These are phyloP conservation scores for Globisporangium apiculatum DNA, from an alignment of 352 stramenopile species.

Conservation along the genomic window DNA sequence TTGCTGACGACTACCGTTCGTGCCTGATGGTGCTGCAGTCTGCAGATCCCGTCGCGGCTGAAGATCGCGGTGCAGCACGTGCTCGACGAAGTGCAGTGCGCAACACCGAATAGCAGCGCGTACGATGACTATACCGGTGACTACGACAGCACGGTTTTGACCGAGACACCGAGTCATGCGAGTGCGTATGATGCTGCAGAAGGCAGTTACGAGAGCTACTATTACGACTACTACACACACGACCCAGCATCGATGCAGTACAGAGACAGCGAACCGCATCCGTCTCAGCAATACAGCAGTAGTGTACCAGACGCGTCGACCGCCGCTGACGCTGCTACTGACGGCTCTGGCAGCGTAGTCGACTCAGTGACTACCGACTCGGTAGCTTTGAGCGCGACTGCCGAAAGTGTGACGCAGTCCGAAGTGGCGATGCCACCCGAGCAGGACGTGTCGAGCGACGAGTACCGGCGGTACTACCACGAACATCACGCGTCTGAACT, in stretches of 20 bases:
- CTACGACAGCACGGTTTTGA: not conserved
- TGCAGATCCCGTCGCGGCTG: conserved; percentile 43
- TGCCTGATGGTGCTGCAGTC: conserved; percentile 11
- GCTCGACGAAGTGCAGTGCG: conserved; percentile 25
- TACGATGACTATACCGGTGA: conserved; percentile 7
- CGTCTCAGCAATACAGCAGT: not conserved
- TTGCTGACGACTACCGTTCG: not conserved
- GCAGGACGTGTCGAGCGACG: not conserved
- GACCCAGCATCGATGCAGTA: not conserved
- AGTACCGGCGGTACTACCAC: conserved; percentile 3
- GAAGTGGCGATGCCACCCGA: too few relatives aligned
- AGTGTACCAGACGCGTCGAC: not conserved
- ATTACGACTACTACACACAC: conserved; percentile 10
- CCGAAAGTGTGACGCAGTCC: not conserved
- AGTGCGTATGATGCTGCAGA: not conserved
- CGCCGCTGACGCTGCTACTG: too few relatives aligned
- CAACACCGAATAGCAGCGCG: conserved; percentile 6
- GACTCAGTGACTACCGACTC: too few relatives aligned
- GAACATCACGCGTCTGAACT: not conserved
- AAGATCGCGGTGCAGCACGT: conserved; percentile 66
- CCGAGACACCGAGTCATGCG: not conserved
- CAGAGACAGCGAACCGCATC: not conserved
- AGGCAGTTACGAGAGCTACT: not conserved
- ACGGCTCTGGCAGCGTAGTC: too few relatives aligned
- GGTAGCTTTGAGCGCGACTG: not conserved